Evolutionary conservation across 2,329 filamentous ascomycete genomes (phyloP).

Genomic region (Xylariaceae sp.): DNA sequence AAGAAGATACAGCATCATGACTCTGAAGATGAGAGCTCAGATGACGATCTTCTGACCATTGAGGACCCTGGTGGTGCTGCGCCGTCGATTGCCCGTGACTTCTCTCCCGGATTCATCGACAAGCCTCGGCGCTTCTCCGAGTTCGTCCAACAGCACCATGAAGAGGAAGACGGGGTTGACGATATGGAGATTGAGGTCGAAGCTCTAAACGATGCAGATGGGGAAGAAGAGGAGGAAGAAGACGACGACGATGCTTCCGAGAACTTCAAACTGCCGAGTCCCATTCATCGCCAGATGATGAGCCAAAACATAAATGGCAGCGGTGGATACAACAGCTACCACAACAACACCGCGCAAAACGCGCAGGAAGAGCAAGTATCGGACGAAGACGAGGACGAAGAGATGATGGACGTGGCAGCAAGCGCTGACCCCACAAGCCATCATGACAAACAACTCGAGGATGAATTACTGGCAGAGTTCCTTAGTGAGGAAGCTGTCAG

Average conservation of each 20-base stretch:
- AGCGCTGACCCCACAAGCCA: conserved; percentile 26
- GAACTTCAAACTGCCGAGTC: conserved; percentile 49
- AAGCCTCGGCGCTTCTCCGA: conserved; percentile 47
- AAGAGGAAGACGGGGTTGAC: conserved; percentile 20
- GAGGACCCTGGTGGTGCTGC: conserved; percentile 54
- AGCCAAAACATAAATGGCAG: conserved; percentile 23
- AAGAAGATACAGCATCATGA: conserved; percentile 26
- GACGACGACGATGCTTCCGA: conserved; percentile 37
- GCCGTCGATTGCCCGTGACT: conserved; percentile 35
- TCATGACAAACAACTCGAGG: conserved; percentile 32
- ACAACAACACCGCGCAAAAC: conserved; percentile 13
- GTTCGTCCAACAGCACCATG: conserved; percentile 44
- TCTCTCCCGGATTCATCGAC: conserved; percentile 45
- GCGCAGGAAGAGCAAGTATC: conserved; percentile 26
- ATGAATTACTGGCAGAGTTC: conserved; percentile 28
- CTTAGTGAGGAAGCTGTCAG: conserved; percentile 30
- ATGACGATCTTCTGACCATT: conserved; percentile 53
- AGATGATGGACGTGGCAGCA: conserved; percentile 31
- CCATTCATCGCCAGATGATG: conserved; percentile 39
- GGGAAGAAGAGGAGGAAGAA: conserved; percentile 30
- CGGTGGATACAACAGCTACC: conserved; percentile 16
- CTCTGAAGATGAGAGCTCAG: conserved; percentile 46
- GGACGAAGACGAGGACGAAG: conserved; percentile 32
- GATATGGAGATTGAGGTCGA: conserved; percentile 40
- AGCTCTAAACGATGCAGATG: conserved; percentile 42